Percentiles rank a stretch among this genome's conserved stretches.
These are phyloP conservation scores for Domatiomyces globalis DNA, from an alignment of 2,329 filamentous ascomycete genomes.

Conservation along the genomic window DNA sequence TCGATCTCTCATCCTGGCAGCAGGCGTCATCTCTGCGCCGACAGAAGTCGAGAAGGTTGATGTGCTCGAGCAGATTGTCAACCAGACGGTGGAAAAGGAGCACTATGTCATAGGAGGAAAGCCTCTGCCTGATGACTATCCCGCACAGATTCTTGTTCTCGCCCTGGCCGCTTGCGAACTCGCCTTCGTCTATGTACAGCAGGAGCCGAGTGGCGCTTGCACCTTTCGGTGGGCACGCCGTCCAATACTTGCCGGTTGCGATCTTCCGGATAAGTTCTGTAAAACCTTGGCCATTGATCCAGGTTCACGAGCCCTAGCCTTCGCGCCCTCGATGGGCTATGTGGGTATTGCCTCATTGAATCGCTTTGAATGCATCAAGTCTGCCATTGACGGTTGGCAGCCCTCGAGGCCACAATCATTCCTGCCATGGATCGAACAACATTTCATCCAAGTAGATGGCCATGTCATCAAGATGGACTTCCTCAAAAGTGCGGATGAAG, in stretches of 20 bases:
- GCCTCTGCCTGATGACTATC: conserved; percentile 29
- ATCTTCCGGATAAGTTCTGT: conserved; percentile 42
- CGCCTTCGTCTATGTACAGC: conserved; percentile 58
- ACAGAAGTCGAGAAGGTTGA: conserved; percentile 23
- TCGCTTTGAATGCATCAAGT: conserved; percentile 38
- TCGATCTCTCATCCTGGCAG: conserved; percentile 62
- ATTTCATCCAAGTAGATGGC: conserved; percentile 46
- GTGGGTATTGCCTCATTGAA: conserved; percentile 61
- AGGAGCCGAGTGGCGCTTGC: conserved; percentile 30
- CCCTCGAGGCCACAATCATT: conserved; percentile 28
- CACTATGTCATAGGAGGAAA: conserved; percentile 11
- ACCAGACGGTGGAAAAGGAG: conserved; percentile 15
- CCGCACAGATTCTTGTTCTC: conserved; percentile 69
- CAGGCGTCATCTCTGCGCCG: conserved; percentile 54
- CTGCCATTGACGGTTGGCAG: conserved; percentile 20
- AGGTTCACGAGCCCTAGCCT: conserved; percentile 48
- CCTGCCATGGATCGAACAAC: conserved; percentile 42
- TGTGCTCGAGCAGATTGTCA: conserved; percentile 7
- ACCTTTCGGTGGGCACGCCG: conserved; percentile 49
- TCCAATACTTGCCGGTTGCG: conserved; percentile 43
- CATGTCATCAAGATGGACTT: conserved; percentile 81
- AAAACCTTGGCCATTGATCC: conserved; percentile 65
- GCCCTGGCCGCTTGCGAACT: conserved; percentile 59
- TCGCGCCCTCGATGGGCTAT: conserved; percentile 54
- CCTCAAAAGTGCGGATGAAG: conserved; percentile 53